Base-by-base conservation (phyloP, 2,329 filamentous ascomycete species). In the Alternaria arborescens region DNA sequence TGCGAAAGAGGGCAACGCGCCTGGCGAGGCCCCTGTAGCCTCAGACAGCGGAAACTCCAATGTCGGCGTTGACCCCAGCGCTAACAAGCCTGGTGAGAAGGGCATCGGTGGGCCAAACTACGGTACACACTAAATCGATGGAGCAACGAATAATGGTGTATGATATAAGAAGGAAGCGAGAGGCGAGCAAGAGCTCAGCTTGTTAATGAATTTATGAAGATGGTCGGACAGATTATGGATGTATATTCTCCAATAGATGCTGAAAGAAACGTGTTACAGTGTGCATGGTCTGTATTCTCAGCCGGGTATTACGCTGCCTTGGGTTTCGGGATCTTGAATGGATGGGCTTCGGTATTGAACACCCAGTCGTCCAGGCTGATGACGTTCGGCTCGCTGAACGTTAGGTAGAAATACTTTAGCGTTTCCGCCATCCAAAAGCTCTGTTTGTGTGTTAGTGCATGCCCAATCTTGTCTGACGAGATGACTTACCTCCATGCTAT, bases 391-490 rank as follows among this genome's bases (percentile, higher is more conserved):
- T 82, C 78, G 55, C 78, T 81, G 66, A 83, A 83, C 8, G 81
- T 70, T 16, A 83, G 71, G 62, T 82, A 83, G 60, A 83, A 83
- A 62, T 83, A 84, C 66, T 84, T 84, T 48, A 84, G 68, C 52
- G 82, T 84, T 69, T 83, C 82, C 0, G 80, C 81, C 77, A 82
- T 76, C 81, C 82, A 84, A 68, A 83, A 83, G 58, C 78, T 81
- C 77, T 78, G 61, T 41, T 18, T 18, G 34, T 16, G 4, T 38
- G 42, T 75, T 58, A 73, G 60, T 48, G 48, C 18, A 3, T 20
- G 12, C 8, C 26, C 32, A 3, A 50, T 50, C 4, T 28, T 28
- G 14, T 50, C 14, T 16, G 20, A 28, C 11, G 14, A 36, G 5
- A 8, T 3, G 20, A 42, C 72, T 62, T 65, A 78, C 75, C 72